Evolutionary conservation across 495 filamentous ascomycete genomes (phyloP), one percentile per base, ranked within the genome.

Genomic region (Hyaloscypha finlandica): DNA sequence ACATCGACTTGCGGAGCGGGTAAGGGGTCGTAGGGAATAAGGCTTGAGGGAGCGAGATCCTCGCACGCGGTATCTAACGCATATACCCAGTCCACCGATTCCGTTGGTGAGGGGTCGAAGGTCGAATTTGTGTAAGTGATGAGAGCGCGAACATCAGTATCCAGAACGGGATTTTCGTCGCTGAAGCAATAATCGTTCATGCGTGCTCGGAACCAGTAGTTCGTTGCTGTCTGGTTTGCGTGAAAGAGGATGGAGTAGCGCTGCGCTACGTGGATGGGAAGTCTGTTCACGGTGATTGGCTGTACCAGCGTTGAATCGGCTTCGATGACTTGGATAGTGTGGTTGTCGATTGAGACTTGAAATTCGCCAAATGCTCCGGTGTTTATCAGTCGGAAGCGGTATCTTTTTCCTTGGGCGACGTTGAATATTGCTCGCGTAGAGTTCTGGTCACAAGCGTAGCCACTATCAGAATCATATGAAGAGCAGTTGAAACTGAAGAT

Each of bases 351-450:
- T 73, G 88, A 86, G 70, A 93, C 77, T 72, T 90, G 81, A 55
- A 85, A 81, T 32, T 81, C 79, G 4, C 83, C 83, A 59, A 92
- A 84, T 4, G 89, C 89, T 0, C 83, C 84, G 42, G 90, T 87
- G 73, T 90, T 94, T 70, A 93, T 84, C 64, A 96, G 77, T 4
- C 90, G 89, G 57, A 96, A 74, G 35, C 93, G 80, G 68, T 96
- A 94, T 0, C 90, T 94, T 73, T 90, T 93, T 14, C 86, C 87
- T 0, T 91, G 85, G 59, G 86, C 64, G 1, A 92, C 83, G 1
- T 78, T 52, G 12, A 92, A 80, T 70, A 68, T 87, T 81, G 70
- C 79, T 70, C 2, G 81, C 86, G 60, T 70, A 16, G 68, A 68
- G 48, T 71, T 71, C 33, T 71, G 25, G 45, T 65, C 55, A 39